phyloP scores from a whole-genome alignment of 306 rosid species.

The Vigna unguiculata region DNA sequence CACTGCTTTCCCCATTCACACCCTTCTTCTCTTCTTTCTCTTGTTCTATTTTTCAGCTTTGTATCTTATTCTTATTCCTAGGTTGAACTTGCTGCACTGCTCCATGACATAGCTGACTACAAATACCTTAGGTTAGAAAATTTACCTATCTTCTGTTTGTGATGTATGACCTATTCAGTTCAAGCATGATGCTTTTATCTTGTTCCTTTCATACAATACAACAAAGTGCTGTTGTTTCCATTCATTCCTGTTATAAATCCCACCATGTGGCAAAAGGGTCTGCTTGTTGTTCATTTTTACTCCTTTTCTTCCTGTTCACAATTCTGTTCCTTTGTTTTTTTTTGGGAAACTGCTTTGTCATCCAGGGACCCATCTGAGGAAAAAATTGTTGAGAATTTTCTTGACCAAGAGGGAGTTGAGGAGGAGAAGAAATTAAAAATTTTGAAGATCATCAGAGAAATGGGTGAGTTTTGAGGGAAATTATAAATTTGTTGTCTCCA shows the following conservation, averaged over 20 bases:
- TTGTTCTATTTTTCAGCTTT: background rate
- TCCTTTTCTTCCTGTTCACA: background rate
- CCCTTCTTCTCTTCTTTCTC: background rate
- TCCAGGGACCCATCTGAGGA: slow-evolving; percentile 80
- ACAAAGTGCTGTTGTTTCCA: background rate
- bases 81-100: slow-evolving; percentile 93
- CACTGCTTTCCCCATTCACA: background rate
- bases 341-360: slow-evolving; percentile 19
- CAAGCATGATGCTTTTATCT: background rate
- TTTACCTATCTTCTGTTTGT: background rate
- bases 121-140: slow-evolving; percentile 79
- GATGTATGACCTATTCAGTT: background rate
- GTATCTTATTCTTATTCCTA: slow-evolving; percentile 32
- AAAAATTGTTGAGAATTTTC: slow-evolving; percentile 73
- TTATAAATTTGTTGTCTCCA: background rate
- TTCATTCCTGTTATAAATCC: too few relatives aligned
- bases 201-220: background rate
- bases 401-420: slow-evolving; percentile 70
- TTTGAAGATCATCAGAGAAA: slow-evolving; percentile 68
- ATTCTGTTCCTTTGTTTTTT: background rate
- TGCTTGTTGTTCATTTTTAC: background rate
- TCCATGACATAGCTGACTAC: slow-evolving; percentile 91
- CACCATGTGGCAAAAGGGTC: background rate
- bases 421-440: slow-evolving; percentile 62
- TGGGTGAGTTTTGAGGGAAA: slow-evolving; percentile 65